Evolutionary conservation across 345 rosid genomes (phyloP), one percentile per base, ranked within the genome.

Genomic region (Cardamine resedifolia): DNA sequence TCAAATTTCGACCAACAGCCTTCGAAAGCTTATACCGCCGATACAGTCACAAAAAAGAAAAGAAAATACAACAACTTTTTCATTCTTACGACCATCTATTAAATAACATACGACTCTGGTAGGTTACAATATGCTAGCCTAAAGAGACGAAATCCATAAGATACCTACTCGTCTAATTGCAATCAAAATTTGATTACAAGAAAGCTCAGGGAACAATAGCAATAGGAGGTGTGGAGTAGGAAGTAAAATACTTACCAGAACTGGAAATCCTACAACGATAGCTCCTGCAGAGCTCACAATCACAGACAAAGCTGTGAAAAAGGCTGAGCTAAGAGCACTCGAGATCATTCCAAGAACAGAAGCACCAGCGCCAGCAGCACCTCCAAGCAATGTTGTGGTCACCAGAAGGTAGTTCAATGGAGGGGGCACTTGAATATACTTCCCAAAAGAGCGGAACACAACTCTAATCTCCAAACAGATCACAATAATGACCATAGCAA

Each of bases 381-480:
- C 97, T 70, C 99, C 99, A 57, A 96, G 97, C 98, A 96, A 72
- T 2, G 96, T 84, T 71, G 66, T 66, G 10, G 98, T 96, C 57
- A 96, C 98, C 71, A 96, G 85, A 68, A 95, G 81, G 81, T 92
- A 95, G 66, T 86, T 96, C 60, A 86, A 73, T 0, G 99, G 99
- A 2, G 96, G 91, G 2, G 97, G 98, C 50, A 96, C 92, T 80
- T 96, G 99, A 76, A 96, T 87, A 72, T 96, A 96, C 78, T 85
- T 85, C 74, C 96, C 99, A 77, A 92, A 96, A 2, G 99, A 90
- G 59, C 83, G 97, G 80, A 96, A 96, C 68, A 96, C 87, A 78
- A 92, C 98, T 77, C 99, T 85, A 71, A 90, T 73, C 90, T 96
- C 99, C 83, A 96, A 87, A 74, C 96, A 86, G 6, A 96, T 78